Evolutionary conservation across 2,329 filamentous ascomycete species (phyloP), one percentile per base, ranked within the genome.

Genomic region (Penicillium italicum): DNA sequence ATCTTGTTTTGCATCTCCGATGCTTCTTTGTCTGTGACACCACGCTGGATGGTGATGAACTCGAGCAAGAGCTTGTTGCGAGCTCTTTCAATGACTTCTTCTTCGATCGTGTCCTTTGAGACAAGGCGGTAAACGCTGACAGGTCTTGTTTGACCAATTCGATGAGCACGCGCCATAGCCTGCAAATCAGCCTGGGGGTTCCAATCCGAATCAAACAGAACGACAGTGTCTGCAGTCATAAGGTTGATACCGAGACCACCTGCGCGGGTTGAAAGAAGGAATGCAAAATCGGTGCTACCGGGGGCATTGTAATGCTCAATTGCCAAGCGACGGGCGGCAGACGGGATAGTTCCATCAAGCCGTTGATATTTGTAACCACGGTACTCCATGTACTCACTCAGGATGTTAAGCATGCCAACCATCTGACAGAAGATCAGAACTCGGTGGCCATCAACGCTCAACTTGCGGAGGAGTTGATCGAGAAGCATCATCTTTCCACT

Each of bases 401-500:
- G 81, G 50, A 99, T 94, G 68, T 99, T 92, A 22, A 99, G 83
- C 89, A 99, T 97, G 71, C 91, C 95, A 34, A 99, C 95, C 94
- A 99, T 99, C 72, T 99, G 94, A 72, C 93, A 97, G 79, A 99
- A 99, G 62, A 99, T 97, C 60, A 99, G 78, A 12, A 99, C 95
- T 52, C 94, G 90, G 74, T 99, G 94, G 45, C 90, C 91, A 68
- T 99, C 94, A 64, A 88, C 90, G 73, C 89, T 96, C 62, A 99
- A 78, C 75, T 99, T 99, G 6, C 89, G 88, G 11, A 99, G 82
- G n/a, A 99, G 85, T 70, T 92, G 91, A 66, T 99, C 94, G 8
- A 99, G 84, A 46, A 99, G 81, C 91, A 97, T 97, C 94, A 99
- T 97, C 77, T 99, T 99, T 65, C 95, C 95, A 76, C 94, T 99